Base-by-base conservation (phyloP, 2,329 filamentous ascomycete species). In the Penicillium sp. region DNA sequence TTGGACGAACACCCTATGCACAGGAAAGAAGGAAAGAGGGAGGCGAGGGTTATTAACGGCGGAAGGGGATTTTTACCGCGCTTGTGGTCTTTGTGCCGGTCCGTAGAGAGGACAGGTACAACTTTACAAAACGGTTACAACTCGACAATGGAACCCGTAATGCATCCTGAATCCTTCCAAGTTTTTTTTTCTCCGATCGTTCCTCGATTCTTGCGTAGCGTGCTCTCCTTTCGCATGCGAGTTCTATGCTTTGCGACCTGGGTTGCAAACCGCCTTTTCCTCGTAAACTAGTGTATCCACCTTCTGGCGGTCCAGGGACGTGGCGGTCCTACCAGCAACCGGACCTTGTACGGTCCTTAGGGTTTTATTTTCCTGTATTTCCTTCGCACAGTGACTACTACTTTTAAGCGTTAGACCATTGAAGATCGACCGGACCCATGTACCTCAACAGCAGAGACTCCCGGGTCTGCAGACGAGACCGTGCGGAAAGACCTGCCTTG, bases 1-100 rank as follows among this genome's bases (percentile, higher is more conserved):
- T 64, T 60, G 64, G 59, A 64, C 58, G 54, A 59, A 61, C 58
- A 56, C 59, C 54, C 57, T 55, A 62, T 62, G 51, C 48, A 30
- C 43, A 52, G 46, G 48, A 45, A 48, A 44, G 47, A 40, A 54
- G 47, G 45, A 57, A 33, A 31, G 48, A 57, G 52, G 53, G 54
- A 57, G 52, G 53, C 50, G 52, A 57, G 54, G 48, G 50, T 60
- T 61, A 53, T 57, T 60, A 63, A 60, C 49, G 57, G 46, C 42
- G 41, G 48, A 38, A 48, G 49, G 51, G 61, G 60, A 60, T 61
- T 62, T 63, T 63, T 48, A 54, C 40, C 60, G 62, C 61, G 43
- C 25, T 30, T 40, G n/a, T 57, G 57, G 58, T 54, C 27, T 43
- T 45, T 58, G 40, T 46, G 18, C 49, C 4, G 38, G 20, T 11